These are phyloP conservation scores for Globisporangium recalcitrans DNA, from an alignment of 352 stramenopile species.

Conservation along the genomic window DNA sequence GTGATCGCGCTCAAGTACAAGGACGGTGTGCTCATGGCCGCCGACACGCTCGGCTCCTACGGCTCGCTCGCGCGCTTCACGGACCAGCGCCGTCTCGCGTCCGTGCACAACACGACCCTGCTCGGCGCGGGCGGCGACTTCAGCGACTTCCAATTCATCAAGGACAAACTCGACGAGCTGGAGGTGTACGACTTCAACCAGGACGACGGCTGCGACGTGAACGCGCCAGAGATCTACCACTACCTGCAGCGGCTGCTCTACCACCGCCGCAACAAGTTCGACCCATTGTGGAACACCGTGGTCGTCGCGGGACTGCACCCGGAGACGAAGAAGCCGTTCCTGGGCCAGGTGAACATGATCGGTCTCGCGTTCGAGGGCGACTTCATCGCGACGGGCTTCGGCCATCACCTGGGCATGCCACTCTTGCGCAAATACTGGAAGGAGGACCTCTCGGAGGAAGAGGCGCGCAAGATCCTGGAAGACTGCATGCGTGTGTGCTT, in stretches of 20 bases:
- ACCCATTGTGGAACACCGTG: conserved; percentile 98
- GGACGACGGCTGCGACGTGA: conserved; percentile 93
- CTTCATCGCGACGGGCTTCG: conserved; percentile 97
- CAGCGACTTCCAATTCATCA: conserved; percentile 96
- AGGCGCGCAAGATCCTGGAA: conserved; percentile 93
- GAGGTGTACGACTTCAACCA: conserved; percentile 94
- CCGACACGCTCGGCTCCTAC: conserved; percentile 97
- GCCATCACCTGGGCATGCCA: conserved; percentile 95
- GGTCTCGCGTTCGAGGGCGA: conserved; percentile 96
- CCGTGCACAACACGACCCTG: conserved; percentile 90
- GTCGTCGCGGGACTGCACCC: conserved; percentile 93
- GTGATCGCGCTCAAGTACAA: conserved; percentile 96
- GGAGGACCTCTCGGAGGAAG: conserved; percentile 90
- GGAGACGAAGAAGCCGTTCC: conserved; percentile 89
- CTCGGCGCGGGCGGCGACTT: conserved; percentile 96
- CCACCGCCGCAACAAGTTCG: conserved; percentile 97
- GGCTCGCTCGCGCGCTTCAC: conserved; percentile 97
- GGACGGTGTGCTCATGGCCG: conserved; percentile 95
- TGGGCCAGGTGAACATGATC: conserved; percentile 97
- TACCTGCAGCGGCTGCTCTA: conserved; percentile 98
- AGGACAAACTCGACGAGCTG: conserved; percentile 92
- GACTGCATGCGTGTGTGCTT: conserved; percentile 98
- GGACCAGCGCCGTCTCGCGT: conserved; percentile 83
- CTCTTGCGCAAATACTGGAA: conserved; percentile 95
- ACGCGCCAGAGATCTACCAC: conserved; percentile 93